Evolutionary conservation across 2,329 filamentous ascomycete genomes (phyloP), one percentile per base, ranked within the genome.

Genomic region (Aurifilum marmelostoma): DNA sequence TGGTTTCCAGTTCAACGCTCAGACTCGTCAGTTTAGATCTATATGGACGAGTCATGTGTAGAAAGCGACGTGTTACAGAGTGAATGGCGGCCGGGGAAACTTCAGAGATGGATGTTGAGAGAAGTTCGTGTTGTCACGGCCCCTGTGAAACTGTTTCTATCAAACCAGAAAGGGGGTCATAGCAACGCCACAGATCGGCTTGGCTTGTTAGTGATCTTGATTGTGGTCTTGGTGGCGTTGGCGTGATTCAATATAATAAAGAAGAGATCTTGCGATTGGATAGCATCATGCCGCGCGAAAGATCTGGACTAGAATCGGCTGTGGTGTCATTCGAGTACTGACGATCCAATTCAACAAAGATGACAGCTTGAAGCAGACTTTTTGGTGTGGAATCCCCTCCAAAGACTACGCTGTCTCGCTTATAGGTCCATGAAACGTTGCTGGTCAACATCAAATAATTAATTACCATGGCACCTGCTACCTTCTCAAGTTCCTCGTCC

Each of bases 401-500:
- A 9, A 7, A 47, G 7, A 47, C 11, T n/a, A 8, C 16, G 5
- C 21, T n/a, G 27, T 56, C 52, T 56, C 52, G 3, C 5, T 11
- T 11, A 1, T 16, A 18, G 16, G 7, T 29, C 12, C 32, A 24
- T 12, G 59, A 43, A 21, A 9, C 32, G n/a, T 39, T 39, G 37
- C 59, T 24, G 37, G 59, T 34, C 58, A 54, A 65, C 63, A 56
- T 65, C 52, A 27, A 5, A 60, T n/a, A n/a, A 60, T 29, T n/a
- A n/a, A 60, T 29, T 54, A 9, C 54, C 63, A 73, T 72, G 73
- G 72, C 69, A 66, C 68, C 71, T 58, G 64, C 67, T 67, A 56
- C 69, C 59, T 47, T 70, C 56, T 73, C 67, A 5, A 66, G 54
- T 54, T 66, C 73, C 60, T 73, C 71, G 56, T 73, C 72, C 14